Percentiles rank a stretch among this genome's conserved stretches.
Conservation (phyloP, 23 red algal species). For the Cyanidiococcus yangmingshanensis region DNA sequence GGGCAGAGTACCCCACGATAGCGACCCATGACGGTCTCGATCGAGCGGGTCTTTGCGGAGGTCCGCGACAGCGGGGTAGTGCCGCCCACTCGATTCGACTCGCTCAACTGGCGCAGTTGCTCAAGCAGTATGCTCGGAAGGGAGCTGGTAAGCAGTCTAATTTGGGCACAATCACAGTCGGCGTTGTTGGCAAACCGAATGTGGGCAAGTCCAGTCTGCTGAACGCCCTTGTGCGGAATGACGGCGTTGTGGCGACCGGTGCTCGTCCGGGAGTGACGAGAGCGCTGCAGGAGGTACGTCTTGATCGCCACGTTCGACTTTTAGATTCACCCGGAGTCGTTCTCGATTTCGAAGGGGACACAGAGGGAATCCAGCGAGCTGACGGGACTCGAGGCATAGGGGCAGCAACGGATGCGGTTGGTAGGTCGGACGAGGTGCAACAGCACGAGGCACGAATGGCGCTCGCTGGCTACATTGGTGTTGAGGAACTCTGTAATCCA, state of each 20-base stretch:
- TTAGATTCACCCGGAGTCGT: conserved; percentile 94
- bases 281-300: conserved; percentile 73
- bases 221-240: conserved; percentile 59
- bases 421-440: not conserved
- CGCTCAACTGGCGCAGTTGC: conserved; percentile 32
- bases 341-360: conserved; percentile 13
- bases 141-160: conserved; percentile 14
- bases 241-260: conserved; percentile 51
- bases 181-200: conserved; percentile 93
- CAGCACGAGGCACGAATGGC: conserved; percentile 51
- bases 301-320: conserved; percentile 76
- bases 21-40: conserved; percentile 40
- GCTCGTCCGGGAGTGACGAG: conserved; percentile 76
- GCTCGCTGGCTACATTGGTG: conserved; percentile 50
- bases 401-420: not conserved
- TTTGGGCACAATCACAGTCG: conserved; percentile 55
- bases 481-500: conserved; percentile 59
- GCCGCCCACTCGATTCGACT: conserved; percentile 23
- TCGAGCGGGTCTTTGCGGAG: not conserved
- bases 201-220: conserved; percentile 88
- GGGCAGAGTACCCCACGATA: conserved; percentile 69
- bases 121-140: conserved; percentile 63
- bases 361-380: not conserved
- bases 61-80: not conserved
- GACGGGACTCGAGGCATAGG: not conserved